Evolutionary conservation across 106 monocot species (phyloP).

Genomic region (Acorus gramineus): DNA sequence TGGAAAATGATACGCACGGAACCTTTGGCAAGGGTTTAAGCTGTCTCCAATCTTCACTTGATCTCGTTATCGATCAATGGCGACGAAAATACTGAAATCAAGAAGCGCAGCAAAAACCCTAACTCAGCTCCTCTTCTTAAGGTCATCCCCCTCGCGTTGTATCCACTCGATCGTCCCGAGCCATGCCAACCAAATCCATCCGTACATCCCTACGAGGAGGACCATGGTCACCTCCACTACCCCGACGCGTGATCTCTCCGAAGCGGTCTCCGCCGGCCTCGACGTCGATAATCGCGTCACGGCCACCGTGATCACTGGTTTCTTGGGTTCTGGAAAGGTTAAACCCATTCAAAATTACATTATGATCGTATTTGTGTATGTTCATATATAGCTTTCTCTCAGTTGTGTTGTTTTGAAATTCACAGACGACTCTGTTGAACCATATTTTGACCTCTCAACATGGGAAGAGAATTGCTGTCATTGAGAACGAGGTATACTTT

Average conservation of each 20-base stretch:
- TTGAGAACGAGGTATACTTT: constrained; percentile 79
- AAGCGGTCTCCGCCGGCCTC: constrained; percentile 24
- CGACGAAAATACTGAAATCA: too few relatives aligned
- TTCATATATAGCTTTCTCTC: background rate
- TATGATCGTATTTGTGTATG: background rate
- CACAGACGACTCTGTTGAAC: constrained; percentile 82
- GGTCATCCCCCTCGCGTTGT: too few relatives aligned
- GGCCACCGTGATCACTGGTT: constrained; percentile 86
- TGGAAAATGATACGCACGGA: too few relatives aligned
- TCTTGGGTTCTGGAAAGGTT: constrained; percentile 92
- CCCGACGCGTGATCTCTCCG: constrained; percentile 16
- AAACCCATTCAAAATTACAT: background rate
- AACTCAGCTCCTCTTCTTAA: too few relatives aligned
- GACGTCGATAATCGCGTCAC: constrained; percentile 60
- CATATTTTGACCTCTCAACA: constrained; percentile 85
- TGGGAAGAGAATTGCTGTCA: constrained; percentile 89
- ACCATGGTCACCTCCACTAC: constrained; percentile 18
- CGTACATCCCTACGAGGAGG: constrained; percentile 9
- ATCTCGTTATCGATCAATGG: too few relatives aligned
- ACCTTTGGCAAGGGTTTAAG: too few relatives aligned
- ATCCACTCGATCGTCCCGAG: too few relatives aligned
- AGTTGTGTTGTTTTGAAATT: background rate
- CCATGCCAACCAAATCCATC: too few relatives aligned
- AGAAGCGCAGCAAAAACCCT: too few relatives aligned
- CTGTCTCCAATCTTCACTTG: too few relatives aligned